phyloP scores from a whole-genome alignment of 2,329 filamentous ascomycete genomes.

The Metarhizium brunneum region DNA sequence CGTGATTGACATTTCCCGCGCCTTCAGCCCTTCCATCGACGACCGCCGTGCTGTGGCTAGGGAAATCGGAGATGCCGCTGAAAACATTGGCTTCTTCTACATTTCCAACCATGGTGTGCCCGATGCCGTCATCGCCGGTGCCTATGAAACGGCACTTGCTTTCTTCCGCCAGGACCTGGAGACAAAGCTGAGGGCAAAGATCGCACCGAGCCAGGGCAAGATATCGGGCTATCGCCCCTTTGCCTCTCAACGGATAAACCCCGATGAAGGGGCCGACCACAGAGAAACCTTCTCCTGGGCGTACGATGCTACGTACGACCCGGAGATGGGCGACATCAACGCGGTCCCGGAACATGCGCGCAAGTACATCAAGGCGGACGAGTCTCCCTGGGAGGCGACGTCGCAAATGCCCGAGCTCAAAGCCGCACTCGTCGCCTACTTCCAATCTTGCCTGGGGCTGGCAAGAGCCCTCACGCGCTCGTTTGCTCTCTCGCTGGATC shows the following conservation, averaged over 20 bases:
- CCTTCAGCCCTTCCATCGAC: constrained; percentile 25
- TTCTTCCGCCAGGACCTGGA: constrained; percentile 40
- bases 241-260: constrained; percentile 36
- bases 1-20: constrained; percentile 38
- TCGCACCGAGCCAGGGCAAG: constrained; percentile 29
- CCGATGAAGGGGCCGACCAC: constrained; percentile 37
- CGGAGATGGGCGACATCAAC: constrained; percentile 27
- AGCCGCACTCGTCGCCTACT: constrained; percentile 35
- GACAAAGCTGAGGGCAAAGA: constrained; percentile 29
- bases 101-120: constrained; percentile 39
- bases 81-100: constrained; percentile 47
- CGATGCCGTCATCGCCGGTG: constrained; percentile 12
- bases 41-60: constrained; percentile 30
- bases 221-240: constrained; percentile 36
- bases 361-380: constrained; percentile 28
- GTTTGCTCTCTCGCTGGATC: constrained; percentile 44
- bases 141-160: constrained; percentile 21
- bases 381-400: constrained; percentile 39
- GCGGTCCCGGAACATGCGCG: constrained; percentile 28
- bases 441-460: constrained; percentile 36
- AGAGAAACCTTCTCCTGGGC: constrained; percentile 36
- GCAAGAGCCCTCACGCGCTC: constrained; percentile 39
- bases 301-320: constrained; percentile 44
- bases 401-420: constrained; percentile 34
- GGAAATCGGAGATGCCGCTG: constrained; percentile 34